A percentile compares a stretch with the other conserved stretches of the same genome.
These are phyloP conservation scores for Lineolata rhizophorae DNA, from an alignment of 495 filamentous ascomycete genomes.

Conservation along the genomic window DNA sequence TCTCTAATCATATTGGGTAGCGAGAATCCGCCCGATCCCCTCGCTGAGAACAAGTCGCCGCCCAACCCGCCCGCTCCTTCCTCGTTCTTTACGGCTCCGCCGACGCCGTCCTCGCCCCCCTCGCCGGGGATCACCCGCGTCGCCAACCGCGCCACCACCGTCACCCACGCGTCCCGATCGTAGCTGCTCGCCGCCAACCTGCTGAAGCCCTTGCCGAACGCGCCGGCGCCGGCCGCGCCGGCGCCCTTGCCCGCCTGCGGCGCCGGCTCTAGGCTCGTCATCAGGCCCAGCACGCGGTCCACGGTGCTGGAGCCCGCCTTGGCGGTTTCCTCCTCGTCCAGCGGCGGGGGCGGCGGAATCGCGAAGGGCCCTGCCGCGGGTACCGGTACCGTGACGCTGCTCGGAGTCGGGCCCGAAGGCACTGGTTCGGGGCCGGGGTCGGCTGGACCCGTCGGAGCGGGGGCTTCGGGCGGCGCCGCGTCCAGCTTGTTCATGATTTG, in stretches of 20 bases:
- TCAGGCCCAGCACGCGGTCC: slow-evolving; percentile 33
- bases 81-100: slow-evolving; percentile 29
- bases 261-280: slow-evolving; percentile 50
- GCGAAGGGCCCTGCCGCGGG: slow-evolving; percentile 47
- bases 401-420: slow-evolving; percentile 19
- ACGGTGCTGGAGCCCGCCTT: slow-evolving; percentile 49
- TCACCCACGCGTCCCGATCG: slow-evolving; percentile 80
- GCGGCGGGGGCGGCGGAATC: slow-evolving; percentile 51
- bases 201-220: slow-evolving; percentile 49
- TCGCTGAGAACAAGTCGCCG: background rate
- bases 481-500: slow-evolving; percentile 51
- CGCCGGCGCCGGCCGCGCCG: no score
- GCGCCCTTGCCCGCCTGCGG: no score
- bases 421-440: slow-evolving; percentile 1
- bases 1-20: slow-evolving; percentile 55
- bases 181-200: slow-evolving; percentile 67
- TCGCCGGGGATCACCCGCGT: slow-evolving; percentile 56
- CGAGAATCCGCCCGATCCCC: slow-evolving; percentile 8
- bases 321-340: slow-evolving; percentile 42
- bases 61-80: slow-evolving; percentile 8
- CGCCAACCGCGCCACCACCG: slow-evolving; percentile 64
- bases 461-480: slow-evolving; percentile 30
- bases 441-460: background rate
- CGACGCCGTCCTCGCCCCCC: slow-evolving; percentile 25
- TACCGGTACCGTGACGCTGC: slow-evolving; percentile 21